Percentiles rank a stretch among this genome's conserved stretches.
These are phyloP conservation scores for Macrophomina pseudophaseolina DNA, from an alignment of 2,329 filamentous ascomycete species.

Conservation along the genomic window DNA sequence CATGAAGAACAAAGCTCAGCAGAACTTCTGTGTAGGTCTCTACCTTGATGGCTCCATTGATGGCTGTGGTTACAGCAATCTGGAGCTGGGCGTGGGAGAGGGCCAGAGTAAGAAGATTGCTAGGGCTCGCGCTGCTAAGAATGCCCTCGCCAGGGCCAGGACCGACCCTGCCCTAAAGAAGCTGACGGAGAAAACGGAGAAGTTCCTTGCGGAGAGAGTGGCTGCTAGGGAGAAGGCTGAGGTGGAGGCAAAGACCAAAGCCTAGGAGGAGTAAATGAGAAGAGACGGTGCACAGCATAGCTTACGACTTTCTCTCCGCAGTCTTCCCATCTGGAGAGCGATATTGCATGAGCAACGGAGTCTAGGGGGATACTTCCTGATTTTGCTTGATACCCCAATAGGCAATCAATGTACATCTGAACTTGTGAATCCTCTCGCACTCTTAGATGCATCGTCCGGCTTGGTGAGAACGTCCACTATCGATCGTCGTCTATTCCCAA, in stretches of 20 bases:
- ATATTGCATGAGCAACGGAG: neutral
- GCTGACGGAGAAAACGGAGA: slow-evolving; percentile 15
- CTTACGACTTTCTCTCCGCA: no score
- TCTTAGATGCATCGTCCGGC: no score
- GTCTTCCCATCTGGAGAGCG: no score
- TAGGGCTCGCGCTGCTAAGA: slow-evolving; percentile 65
- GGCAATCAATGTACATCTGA: neutral
- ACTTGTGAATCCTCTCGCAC: no score
- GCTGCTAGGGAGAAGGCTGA: no score
- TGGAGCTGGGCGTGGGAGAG: slow-evolving; percentile 66
- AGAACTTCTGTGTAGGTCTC: slow-evolving; percentile 66
- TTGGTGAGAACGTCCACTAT: no score
- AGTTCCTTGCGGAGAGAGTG: neutral
- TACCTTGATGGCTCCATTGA: slow-evolving; percentile 61
- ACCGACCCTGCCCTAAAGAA: neutral
- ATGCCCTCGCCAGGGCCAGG: slow-evolving; percentile 45
- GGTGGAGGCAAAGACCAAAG: slow-evolving; percentile 1
- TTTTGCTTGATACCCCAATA: neutral
- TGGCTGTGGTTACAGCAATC: slow-evolving; percentile 66
- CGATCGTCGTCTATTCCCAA: neutral
- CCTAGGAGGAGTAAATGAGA: slow-evolving; percentile 28
- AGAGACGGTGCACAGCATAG: neutral
- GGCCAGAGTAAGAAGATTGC: slow-evolving; percentile 73
- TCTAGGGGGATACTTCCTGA: neutral
- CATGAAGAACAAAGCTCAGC: slow-evolving; percentile 50